Conservation (phyloP, 108 stramenopile genomes). For the Phaeodactylum tricornutum region DNA sequence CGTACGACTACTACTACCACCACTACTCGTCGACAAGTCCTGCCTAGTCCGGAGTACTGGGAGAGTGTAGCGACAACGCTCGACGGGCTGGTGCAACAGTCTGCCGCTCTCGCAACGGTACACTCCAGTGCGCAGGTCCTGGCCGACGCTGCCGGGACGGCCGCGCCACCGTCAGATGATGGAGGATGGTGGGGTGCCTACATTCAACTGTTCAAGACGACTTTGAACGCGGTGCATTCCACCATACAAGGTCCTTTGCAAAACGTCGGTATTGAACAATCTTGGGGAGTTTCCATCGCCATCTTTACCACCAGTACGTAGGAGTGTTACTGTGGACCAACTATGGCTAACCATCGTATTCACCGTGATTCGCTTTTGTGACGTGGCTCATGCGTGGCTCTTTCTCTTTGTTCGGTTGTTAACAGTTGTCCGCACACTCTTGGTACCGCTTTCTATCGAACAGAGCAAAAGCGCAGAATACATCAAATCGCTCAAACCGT, state of each 20-base stretch:
- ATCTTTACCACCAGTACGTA: constrained; percentile 64
- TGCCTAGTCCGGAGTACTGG: too few species aligned
- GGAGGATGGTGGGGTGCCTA: constrained; percentile 43
- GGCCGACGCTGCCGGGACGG: constrained; percentile 20
- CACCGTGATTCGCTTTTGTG: constrained; percentile 6
- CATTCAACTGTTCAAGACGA: constrained; percentile 39
- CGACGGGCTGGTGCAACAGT: too few species aligned
- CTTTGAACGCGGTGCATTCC: constrained; percentile 45
- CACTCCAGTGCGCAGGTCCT: too few species aligned
- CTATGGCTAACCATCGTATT: not conserved
- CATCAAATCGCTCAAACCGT: constrained; percentile 85
- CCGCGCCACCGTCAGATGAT: constrained; percentile 4
- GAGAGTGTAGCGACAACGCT: too few species aligned
- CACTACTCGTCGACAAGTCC: too few species aligned
- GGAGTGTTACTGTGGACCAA: not conserved
- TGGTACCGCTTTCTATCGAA: constrained; percentile 83
- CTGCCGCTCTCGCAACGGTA: too few species aligned
- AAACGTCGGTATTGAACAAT: constrained; percentile 50
- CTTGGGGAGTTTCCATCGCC: constrained; percentile 75
- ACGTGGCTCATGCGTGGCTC: not conserved
- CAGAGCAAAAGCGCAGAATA: constrained; percentile 83
- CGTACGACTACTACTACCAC: too few species aligned
- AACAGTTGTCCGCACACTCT: constrained; percentile 62
- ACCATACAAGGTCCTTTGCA: constrained; percentile 52
- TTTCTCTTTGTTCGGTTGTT: constrained; percentile 8